phyloP scores from a whole-genome alignment of 179 eudicot species.

The Silene noctiflora region DNA sequence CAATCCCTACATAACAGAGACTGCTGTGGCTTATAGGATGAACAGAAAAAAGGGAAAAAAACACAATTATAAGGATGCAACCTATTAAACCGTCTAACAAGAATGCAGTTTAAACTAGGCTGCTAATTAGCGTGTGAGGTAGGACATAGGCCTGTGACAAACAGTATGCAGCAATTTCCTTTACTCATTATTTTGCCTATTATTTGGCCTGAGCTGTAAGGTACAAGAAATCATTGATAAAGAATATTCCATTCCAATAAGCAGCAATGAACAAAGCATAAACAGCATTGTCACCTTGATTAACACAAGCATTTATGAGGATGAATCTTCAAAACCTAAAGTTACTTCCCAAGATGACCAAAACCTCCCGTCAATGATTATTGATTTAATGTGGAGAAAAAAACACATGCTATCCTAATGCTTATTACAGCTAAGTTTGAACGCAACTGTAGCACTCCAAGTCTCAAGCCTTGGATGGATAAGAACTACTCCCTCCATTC shows the following conservation, averaged over 20 bases:
- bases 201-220: neutral
- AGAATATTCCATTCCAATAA: neutral
- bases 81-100: constrained; percentile 13
- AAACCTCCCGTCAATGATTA: neutral
- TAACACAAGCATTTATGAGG: neutral
- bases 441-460: neutral
- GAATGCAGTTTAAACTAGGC: neutral
- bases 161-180: neutral
- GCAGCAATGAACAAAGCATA: neutral
- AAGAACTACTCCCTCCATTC: no score
- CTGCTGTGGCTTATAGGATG: constrained; percentile 83
- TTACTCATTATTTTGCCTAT: neutral
- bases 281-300: neutral
- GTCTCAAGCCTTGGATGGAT: neutral
- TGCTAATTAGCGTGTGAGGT: no score
- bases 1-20: constrained; percentile 77
- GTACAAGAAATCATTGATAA: neutral
- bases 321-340: neutral
- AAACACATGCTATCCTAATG: neutral
- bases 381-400: neutral
- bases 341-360: neutral
- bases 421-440: neutral
- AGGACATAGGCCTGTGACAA: neutral
- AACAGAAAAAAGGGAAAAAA: constrained; percentile 29
- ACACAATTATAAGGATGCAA: constrained; percentile 15